Evolutionary conservation across 2,329 filamentous ascomycete genomes (phyloP).

Genomic region (Teratosphaeria epicoccoides): DNA sequence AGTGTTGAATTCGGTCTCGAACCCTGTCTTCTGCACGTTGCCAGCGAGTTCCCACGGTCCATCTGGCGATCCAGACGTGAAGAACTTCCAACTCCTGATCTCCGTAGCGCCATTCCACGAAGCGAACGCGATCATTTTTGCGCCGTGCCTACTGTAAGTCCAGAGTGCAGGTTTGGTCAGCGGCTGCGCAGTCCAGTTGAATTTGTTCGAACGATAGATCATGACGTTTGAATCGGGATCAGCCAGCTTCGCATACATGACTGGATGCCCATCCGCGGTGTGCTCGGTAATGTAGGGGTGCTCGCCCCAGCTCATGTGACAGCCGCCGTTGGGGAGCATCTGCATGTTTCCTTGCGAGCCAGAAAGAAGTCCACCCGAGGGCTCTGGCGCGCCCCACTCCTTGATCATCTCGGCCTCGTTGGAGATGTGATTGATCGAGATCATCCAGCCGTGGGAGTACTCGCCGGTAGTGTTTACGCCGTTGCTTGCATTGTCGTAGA

Average conservation of each 20-base stretch:
- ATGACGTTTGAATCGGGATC: conserved; percentile 31
- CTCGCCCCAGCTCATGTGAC: conserved; percentile 48
- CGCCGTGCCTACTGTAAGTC: conserved; percentile 27
- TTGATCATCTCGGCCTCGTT: conserved; percentile 37
- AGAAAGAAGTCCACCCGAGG: conserved; percentile 33
- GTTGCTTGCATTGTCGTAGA: conserved; percentile 46
- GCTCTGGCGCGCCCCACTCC: conserved; percentile 39
- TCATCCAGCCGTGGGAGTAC: conserved; percentile 36
- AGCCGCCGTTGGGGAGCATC: conserved; percentile 43
- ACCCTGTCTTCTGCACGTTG: conserved; percentile 31
- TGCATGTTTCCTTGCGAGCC: conserved; percentile 46
- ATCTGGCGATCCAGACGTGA: conserved; percentile 26
- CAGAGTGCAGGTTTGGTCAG: conserved; percentile 28
- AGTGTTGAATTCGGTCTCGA: conserved; percentile 32
- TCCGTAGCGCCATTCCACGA: conserved; percentile 45
- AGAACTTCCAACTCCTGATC: conserved; percentile 42
- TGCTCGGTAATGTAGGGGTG: conserved; percentile 34
- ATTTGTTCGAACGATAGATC: conserved; percentile 47
- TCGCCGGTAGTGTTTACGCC: conserved; percentile 32
- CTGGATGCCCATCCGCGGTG: conserved; percentile 36
- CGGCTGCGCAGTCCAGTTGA: conserved; percentile 43
- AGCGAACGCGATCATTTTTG: conserved; percentile 37
- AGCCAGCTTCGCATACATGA: conserved; percentile 44
- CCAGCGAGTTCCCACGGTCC: conserved; percentile 31
- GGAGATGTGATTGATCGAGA: conserved; percentile 34